phyloP scores from a whole-genome alignment of 352 stramenopile genomes.

The Discostella stelligera region DNA sequence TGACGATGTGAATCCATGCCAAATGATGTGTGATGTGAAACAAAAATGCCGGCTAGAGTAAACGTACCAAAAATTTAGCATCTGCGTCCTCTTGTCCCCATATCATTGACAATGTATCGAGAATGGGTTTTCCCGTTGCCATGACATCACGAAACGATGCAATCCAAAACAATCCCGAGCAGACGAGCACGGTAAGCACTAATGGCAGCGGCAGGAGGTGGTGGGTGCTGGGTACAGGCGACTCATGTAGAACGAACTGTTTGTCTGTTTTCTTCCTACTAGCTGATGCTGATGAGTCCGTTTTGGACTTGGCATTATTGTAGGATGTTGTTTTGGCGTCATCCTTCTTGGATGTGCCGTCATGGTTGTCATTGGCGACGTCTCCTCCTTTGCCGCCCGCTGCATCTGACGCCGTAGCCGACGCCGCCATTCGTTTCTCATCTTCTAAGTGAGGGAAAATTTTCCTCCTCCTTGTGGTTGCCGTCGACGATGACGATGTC shows the following conservation, averaged over 20 bases:
- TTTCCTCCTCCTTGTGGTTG: slow-evolving; percentile 21
- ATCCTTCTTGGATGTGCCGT: slow-evolving; percentile 4
- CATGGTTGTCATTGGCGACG: background rate
- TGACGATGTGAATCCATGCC: background rate
- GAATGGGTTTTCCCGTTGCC: slow-evolving; percentile 66
- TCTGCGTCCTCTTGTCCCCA: slow-evolving; percentile 39
- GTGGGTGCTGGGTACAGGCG: background rate
- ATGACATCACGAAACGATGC: slow-evolving; percentile 74
- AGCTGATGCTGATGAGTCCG: background rate
- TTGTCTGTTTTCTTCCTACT: slow-evolving; percentile 1
- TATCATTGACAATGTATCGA: slow-evolving; percentile 31
- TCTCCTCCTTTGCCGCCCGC: background rate
- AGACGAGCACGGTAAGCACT: slow-evolving; percentile 59
- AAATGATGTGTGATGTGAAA: background rate
- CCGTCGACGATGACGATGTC: background rate
- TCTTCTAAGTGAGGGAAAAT: slow-evolving; percentile 44
- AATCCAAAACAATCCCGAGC: slow-evolving; percentile 69
- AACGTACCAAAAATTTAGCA: slow-evolving; percentile 60
- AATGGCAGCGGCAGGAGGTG: slow-evolving; percentile 68
- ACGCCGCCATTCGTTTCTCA: background rate
- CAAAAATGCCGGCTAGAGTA: slow-evolving; percentile 8
- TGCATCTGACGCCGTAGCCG: background rate
- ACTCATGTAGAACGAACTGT: background rate
- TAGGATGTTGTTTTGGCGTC: background rate
- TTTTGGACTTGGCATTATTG: slow-evolving; percentile 34